phyloP scores from a whole-genome alignment of 2,329 filamentous ascomycete species.

The Colletotrichum caudatum region DNA sequence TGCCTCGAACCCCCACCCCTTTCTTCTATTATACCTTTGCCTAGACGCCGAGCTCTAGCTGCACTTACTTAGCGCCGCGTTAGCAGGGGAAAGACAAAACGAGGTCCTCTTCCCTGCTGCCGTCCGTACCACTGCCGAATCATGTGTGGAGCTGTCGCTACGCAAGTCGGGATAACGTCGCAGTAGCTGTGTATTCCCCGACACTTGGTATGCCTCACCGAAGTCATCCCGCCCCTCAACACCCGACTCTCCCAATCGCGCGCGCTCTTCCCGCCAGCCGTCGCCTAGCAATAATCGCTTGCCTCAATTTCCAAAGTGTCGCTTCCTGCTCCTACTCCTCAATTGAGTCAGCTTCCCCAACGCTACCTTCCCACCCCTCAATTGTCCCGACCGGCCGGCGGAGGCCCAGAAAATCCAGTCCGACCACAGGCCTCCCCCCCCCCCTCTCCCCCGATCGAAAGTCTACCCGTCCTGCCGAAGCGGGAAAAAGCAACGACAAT shows the following conservation, averaged over 20 bases:
- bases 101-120: conserved; percentile 21
- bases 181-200: conserved; percentile 29
- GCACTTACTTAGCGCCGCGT: conserved; percentile 10
- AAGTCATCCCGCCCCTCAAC: conserved; percentile 19
- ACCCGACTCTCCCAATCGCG: background rate
- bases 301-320: conserved; percentile 1
- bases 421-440: background rate
- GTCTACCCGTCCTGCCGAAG: conserved; percentile 1
- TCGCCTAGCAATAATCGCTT: conserved; percentile 1
- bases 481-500: conserved; percentile 47
- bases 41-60: background rate
- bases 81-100: conserved; percentile 12
- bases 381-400: background rate
- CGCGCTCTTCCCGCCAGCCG: background rate
- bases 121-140: conserved; percentile 26
- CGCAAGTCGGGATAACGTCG: conserved; percentile 38
- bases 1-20: background rate
- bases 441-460: background rate
- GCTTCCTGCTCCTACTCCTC: conserved; percentile 6
- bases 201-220: conserved; percentile 33
- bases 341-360: conserved; percentile 7
- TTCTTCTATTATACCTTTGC: background rate
- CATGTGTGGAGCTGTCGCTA: conserved; percentile 36
- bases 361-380: background rate
- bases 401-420: conserved; percentile 11